A percentile compares a stretch with the other conserved stretches of the same genome.
Conservation (phyloP, 495 filamentous ascomycete genomes). For the Penicillium crystallinum region DNA sequence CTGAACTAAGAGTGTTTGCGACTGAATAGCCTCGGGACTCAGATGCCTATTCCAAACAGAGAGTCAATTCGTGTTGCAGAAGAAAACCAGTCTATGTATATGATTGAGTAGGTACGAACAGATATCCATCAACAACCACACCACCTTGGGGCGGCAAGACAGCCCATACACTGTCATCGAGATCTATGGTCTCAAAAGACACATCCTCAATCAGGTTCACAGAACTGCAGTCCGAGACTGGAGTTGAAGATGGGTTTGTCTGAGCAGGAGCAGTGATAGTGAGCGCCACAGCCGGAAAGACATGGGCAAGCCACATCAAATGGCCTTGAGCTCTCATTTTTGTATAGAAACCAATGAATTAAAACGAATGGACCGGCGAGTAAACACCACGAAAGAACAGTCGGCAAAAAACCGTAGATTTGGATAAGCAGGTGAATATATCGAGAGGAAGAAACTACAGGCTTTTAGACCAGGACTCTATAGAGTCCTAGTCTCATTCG, state of each 20-base stretch:
- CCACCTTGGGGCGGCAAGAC: background rate
- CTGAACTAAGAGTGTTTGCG: background rate
- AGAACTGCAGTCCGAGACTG: background rate
- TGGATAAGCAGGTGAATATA: background rate
- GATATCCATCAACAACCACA: background rate
- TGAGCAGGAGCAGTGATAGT: background rate
- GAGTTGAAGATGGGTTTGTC: background rate
- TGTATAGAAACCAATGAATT: background rate
- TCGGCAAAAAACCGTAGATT: background rate
- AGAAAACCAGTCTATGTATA: background rate
- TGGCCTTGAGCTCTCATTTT: background rate
- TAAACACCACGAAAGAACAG: background rate
- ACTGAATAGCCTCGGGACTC: background rate
- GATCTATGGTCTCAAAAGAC: background rate
- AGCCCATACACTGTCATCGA: background rate
- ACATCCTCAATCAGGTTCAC: slow-evolving; percentile 1
- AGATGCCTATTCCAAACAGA: background rate
- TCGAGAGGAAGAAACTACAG: background rate
- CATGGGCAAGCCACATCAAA: slow-evolving; percentile 4
- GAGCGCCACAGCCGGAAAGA: background rate
- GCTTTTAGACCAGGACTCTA: background rate
- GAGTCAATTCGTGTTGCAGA: background rate
- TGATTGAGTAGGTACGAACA: background rate
- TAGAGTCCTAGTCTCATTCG: background rate
- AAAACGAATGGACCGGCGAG: slow-evolving; percentile 6